Evolutionary conservation across 2,329 filamentous ascomycete genomes (phyloP).

Genomic region (Fusarium burgessii): DNA sequence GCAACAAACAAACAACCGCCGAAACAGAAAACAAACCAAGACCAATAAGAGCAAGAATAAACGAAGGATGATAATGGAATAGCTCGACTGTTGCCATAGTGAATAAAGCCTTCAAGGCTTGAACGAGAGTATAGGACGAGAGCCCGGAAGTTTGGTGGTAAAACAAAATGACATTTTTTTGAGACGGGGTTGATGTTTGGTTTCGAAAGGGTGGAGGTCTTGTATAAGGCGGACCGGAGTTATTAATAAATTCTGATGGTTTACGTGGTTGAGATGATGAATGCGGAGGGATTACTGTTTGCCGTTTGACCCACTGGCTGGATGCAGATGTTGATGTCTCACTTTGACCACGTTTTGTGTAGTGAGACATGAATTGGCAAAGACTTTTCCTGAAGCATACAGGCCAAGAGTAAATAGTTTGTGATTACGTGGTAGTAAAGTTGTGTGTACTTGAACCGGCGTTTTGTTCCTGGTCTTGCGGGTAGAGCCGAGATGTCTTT

Average conservation of each 20-base stretch:
- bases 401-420: rapidly evolving
- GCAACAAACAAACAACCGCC: conserved; percentile 53
- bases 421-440: background rate
- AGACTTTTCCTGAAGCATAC: background rate
- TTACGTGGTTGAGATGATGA: background rate
- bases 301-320: conserved; percentile 13
- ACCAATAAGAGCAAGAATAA: conserved; percentile 56
- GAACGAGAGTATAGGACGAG: background rate
- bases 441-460: conserved; percentile 5
- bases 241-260: background rate
- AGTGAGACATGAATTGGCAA: too few species aligned
- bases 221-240: background rate
- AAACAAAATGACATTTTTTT: conserved; percentile 20
- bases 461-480: background rate
- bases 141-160: background rate
- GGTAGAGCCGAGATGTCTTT: background rate
- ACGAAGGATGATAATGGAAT: conserved; percentile 62
- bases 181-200: conserved; percentile 17
- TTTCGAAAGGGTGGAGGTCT: background rate
- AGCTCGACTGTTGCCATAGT: conserved; percentile 27
- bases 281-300: conserved; percentile 23
- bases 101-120: background rate
- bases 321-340: conserved; percentile 11
- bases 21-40: conserved; percentile 54
- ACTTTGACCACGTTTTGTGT: background rate